Percentiles rank a stretch among this genome's conserved stretches.
Conservation (phyloP, 768 basidiomycete species). For the Pulveroboletus sp. region DNA sequence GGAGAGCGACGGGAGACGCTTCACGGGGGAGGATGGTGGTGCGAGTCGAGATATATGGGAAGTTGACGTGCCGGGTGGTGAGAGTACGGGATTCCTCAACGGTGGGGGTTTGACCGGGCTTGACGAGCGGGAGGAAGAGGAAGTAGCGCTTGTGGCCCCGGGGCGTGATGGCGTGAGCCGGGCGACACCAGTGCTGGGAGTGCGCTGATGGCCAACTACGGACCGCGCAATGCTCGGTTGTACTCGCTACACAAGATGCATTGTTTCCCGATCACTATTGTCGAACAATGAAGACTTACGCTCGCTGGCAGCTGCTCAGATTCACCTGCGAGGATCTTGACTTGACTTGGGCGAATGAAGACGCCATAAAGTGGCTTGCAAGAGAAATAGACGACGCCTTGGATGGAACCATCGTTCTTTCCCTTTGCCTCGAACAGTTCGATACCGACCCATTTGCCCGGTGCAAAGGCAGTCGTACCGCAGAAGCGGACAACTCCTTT, state of each 20-base stretch:
- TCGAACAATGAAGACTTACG: slow-evolving; percentile 16
- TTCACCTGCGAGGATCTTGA: slow-evolving; percentile 52
- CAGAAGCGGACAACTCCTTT: slow-evolving; percentile 82
- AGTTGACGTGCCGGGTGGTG: slow-evolving; percentile 27
- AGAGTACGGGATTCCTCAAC: slow-evolving; percentile 22
- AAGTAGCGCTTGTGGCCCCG: slow-evolving; percentile 24
- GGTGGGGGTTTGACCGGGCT: slow-evolving; percentile 53
- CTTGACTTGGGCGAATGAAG: slow-evolving; percentile 83
- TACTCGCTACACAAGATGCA: slow-evolving; percentile 21
- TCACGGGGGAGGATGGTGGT: slow-evolving; percentile 50
- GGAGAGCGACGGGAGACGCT: slow-evolving; percentile 44
- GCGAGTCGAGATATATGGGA: slow-evolving; percentile 28
- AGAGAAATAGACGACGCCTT: slow-evolving; percentile 74
- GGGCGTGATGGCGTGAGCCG: slow-evolving; percentile 41
- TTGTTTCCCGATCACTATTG: not conserved
- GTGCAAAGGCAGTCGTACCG: slow-evolving; percentile 76
- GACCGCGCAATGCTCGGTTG: slow-evolving; percentile 27
- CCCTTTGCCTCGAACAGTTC: slow-evolving; percentile 80
- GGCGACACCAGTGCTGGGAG: slow-evolving; percentile 44
- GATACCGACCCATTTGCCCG: slow-evolving; percentile 94
- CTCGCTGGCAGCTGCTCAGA: slow-evolving; percentile 22
- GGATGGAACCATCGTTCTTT: slow-evolving; percentile 93
- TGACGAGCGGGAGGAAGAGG: slow-evolving; percentile 54
- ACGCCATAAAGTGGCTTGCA: slow-evolving; percentile 78
- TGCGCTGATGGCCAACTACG: slow-evolving; percentile 53